These are phyloP conservation scores for Athelia sp. DNA, from an alignment of 1,284 basidiomycete genomes.

Conservation along the genomic window DNA sequence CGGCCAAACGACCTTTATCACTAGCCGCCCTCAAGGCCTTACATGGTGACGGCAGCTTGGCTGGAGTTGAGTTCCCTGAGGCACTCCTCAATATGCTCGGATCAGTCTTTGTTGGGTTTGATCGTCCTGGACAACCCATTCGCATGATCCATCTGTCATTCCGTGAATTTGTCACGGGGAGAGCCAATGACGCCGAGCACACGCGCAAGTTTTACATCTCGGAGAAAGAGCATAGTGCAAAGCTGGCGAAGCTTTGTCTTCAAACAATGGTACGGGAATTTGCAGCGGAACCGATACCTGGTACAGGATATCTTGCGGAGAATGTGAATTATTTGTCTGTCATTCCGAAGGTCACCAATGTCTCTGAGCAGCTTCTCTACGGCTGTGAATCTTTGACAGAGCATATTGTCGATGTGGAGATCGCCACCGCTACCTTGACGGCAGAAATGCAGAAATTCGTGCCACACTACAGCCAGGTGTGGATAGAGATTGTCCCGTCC, in stretches of 20 bases:
- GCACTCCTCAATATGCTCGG: background rate
- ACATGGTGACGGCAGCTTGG: too few species aligned
- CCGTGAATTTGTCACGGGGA: background rate
- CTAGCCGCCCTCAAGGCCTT: too few species aligned
- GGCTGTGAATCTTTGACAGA: background rate
- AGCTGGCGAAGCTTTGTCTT: background rate
- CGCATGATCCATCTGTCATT: background rate
- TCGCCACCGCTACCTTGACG: too few species aligned
- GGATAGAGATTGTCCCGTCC: too few species aligned
- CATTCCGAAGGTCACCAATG: background rate
- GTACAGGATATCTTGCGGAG: background rate
- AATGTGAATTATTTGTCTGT: background rate
- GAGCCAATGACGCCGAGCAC: background rate
- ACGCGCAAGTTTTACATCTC: background rate
- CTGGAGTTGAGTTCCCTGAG: too few species aligned
- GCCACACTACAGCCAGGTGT: too few species aligned
- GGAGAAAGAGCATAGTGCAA: background rate
- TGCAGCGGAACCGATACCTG: background rate
- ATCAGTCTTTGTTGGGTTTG: background rate
- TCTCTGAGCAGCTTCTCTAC: background rate
- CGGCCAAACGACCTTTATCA: too few species aligned
- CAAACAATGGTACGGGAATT: background rate
- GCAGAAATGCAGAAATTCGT: too few species aligned
- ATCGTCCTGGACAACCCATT: background rate
- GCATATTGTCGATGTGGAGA: background rate